These are phyloP conservation scores for Setaria italica DNA, from an alignment of 202 grass and related monocot species.

Conservation along the genomic window DNA sequence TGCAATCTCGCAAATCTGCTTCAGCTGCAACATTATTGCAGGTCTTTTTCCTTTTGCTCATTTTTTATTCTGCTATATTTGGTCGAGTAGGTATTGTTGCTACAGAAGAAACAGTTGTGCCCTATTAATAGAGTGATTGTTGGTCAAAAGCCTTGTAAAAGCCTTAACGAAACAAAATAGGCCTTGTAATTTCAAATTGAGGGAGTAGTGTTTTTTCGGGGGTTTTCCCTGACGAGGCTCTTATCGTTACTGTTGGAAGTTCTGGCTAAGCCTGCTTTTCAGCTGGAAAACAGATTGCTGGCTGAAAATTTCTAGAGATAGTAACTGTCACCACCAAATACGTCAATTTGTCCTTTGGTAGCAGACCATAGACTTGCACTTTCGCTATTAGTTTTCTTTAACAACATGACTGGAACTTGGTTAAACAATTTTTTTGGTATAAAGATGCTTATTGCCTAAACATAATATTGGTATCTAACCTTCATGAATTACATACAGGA, in stretches of 20 bases:
- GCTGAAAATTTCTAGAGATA: conserved; percentile 11
- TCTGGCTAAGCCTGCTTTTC: conserved; percentile 5
- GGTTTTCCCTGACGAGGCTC: neutral
- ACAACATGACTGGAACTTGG: conserved; percentile 10
- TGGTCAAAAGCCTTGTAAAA: too few relatives aligned
- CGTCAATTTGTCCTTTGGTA: conserved; percentile 4
- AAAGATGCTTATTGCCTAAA: conserved; percentile 11
- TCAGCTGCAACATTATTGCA: conserved; percentile 50
- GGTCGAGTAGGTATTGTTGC: neutral
- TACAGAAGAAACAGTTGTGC: neutral
- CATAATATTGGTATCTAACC: conserved; percentile 39
- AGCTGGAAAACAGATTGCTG: conserved; percentile 15
- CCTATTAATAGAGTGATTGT: neutral
- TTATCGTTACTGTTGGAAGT: conserved; percentile 7
- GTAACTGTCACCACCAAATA: neutral
- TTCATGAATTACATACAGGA: conserved; percentile 64
- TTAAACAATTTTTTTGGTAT: conserved; percentile 15
- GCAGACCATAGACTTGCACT: conserved; percentile 16
- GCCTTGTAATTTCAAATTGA: neutral
- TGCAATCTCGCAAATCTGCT: conserved; percentile 54
- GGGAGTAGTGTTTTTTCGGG: neutral
- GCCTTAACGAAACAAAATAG: neutral
- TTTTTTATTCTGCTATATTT: conserved; percentile 23
- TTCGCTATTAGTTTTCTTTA: neutral
- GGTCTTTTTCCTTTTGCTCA: conserved; percentile 50